These are phyloP conservation scores for Cyclotella atomus DNA, from an alignment of 108 stramenopile genomes.

Conservation along the genomic window DNA sequence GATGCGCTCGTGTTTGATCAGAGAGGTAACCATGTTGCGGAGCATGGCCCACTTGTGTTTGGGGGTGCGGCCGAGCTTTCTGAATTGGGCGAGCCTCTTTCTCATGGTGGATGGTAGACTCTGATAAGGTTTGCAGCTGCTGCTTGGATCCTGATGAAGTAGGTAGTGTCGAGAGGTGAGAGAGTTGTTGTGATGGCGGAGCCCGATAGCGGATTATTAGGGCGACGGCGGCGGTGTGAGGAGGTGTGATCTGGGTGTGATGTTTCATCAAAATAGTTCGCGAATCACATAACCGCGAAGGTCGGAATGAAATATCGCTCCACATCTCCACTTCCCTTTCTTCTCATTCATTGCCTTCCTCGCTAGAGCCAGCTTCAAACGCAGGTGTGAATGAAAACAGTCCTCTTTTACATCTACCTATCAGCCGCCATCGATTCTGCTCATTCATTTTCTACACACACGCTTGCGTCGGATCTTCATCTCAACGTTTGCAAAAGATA, in stretches of 20 bases:
- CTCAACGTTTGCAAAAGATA: background rate
- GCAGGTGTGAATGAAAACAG: background rate
- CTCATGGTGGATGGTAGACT: constrained; percentile 54
- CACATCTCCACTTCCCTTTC: background rate
- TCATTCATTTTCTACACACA: background rate
- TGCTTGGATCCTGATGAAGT: too few species aligned
- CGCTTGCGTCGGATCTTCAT: background rate
- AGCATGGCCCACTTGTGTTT: constrained; percentile 90
- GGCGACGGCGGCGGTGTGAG: too few species aligned
- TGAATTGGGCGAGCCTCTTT: constrained; percentile 79
- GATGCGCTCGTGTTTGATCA: constrained; percentile 98
- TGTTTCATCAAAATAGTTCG: too few species aligned
- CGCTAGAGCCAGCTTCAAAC: background rate
- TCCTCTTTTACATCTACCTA: background rate
- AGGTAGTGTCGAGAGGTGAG: too few species aligned
- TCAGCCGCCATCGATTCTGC: background rate
- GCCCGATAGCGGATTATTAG: too few species aligned
- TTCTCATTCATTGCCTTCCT: too few species aligned
- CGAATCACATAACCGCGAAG: too few species aligned
- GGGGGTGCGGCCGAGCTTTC: constrained; percentile 78
- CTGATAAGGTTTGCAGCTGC: background rate
- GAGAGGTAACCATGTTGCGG: constrained; percentile 91
- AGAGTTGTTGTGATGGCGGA: too few species aligned
- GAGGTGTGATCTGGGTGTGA: too few species aligned
- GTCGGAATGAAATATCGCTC: too few species aligned